phyloP scores from a whole-genome alignment of 1,284 basidiomycete genomes.

The Leccinum idahoense region DNA sequence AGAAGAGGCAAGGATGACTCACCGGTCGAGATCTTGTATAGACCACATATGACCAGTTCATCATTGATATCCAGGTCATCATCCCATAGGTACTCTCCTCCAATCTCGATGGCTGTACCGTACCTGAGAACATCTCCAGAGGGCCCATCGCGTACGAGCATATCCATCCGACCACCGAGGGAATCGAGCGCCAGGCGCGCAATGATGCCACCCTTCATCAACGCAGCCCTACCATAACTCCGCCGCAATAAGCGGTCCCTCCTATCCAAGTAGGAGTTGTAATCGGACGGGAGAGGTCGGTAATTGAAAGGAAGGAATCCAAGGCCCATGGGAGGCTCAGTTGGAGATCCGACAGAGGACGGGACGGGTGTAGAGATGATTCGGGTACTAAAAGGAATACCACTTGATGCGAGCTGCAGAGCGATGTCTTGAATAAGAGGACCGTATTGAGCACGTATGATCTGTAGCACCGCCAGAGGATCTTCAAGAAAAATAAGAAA shows the following conservation, averaged over 20 bases:
- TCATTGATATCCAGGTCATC: constrained; percentile 2
- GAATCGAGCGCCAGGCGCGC: background rate
- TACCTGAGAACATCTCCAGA: background rate
- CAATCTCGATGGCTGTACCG: background rate
- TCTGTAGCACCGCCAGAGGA: too few relatives aligned
- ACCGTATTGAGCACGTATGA: too few relatives aligned
- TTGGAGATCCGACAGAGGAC: background rate
- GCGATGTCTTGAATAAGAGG: too few relatives aligned
- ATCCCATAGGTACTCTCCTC: background rate
- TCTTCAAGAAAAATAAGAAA: too few relatives aligned
- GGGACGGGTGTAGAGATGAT: background rate
- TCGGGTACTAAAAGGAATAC: background rate
- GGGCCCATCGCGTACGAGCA: background rate
- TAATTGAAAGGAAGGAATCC: background rate
- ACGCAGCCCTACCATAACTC: background rate
- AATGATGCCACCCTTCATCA: constrained; percentile 1
- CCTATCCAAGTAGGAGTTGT: background rate
- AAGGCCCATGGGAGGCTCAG: background rate
- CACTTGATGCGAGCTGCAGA: background rate
- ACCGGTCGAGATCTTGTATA: constrained; percentile 3
- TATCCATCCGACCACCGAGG: background rate
- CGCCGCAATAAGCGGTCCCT: background rate
- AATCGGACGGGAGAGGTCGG: background rate
- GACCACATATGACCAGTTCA: constrained; percentile 2
- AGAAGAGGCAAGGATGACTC: background rate